These are phyloP conservation scores for Hemisphaericaspora xylofermentans DNA, from an alignment of 1,139 yeast species.

Conservation along the genomic window DNA sequence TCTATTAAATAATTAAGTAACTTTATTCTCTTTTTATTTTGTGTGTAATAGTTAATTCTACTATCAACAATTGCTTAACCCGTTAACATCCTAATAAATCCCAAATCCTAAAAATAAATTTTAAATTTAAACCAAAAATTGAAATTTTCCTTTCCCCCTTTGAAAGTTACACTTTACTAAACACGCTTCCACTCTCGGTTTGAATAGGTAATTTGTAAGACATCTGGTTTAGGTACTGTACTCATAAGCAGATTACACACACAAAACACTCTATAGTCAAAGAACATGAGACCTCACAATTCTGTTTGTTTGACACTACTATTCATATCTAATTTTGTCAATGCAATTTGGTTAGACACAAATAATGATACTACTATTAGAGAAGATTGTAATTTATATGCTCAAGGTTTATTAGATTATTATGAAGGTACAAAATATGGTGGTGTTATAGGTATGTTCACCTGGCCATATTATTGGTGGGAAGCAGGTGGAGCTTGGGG, in stretches of 20 bases:
- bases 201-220: not conserved
- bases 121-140: too few species aligned
- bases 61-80: too few species aligned
- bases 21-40: too few species aligned
- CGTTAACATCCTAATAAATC: too few species aligned
- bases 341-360: slow-evolving; percentile 35
- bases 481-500: slow-evolving; percentile 91
- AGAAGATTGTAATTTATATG: slow-evolving; percentile 56
- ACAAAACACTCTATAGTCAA: not conserved
- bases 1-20: too few species aligned
- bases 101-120: too few species aligned
- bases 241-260: too few species aligned
- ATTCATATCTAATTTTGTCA: slow-evolving; percentile 5
- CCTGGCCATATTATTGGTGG: slow-evolving; percentile 88
- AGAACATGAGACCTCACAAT: not conserved
- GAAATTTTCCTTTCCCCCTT: slow-evolving; percentile 1
- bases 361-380: slow-evolving; percentile 37
- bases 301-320: not conserved
- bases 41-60: too few species aligned
- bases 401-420: slow-evolving; percentile 68
- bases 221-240: too few species aligned
- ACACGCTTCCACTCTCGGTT: not conserved
- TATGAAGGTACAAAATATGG: slow-evolving; percentile 66
- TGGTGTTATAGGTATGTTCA: slow-evolving; percentile 76
- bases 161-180: too few species aligned